Evolutionary conservation across 805 yeast species (phyloP), one percentile per base, ranked within the genome.

Genomic region (Kluyveromyces wickerhamii): DNA sequence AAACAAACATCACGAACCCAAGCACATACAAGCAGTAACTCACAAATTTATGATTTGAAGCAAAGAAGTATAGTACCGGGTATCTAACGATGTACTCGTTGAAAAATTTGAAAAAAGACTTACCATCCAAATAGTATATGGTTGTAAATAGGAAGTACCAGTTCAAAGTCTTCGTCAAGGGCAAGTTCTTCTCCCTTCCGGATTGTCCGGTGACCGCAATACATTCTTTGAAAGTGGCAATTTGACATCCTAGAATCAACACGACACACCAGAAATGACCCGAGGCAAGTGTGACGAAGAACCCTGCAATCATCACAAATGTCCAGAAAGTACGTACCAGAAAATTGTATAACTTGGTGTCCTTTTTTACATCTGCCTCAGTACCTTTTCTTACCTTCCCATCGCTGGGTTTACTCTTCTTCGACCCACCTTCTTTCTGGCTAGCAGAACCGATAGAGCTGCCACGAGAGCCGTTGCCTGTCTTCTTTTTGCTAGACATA

Each of bases 101-200:
- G 58, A 85, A 77, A 49, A 81, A 85, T 40, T 72, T 72, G 48
- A 84, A 74, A 29, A 88, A 67, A 5, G 83, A 74, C 54, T 81
- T 84, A 36, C 96, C 95, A 52, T 92, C 95, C 50, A 92, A 66
- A 58, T 79, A 92, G 61, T 85, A 87, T 43, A 86, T 75, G 5
- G 95, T 79, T n/a, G 95, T 76, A 40, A 80, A 72, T 41, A 92
- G 64, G 45, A 88, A 83, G 63, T 89, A 89, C 96, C 96, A 89
- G 57, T 86, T 86, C 51, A 89, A 65, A n/a, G 82, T 71, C 38
- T 77, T 74, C 30, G 89, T 85, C 58, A 80, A 74, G 15, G 94
- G 94, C 48, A 92, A 63, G 38, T 84, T 83, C 55, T 79, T 81
- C 50, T 83, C 88, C 45, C 81, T 69, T 13, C 89, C 82, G 2